Evolutionary conservation across 495 filamentous ascomycete genomes (phyloP).

Genomic region (Hypoxylon intermedium): DNA sequence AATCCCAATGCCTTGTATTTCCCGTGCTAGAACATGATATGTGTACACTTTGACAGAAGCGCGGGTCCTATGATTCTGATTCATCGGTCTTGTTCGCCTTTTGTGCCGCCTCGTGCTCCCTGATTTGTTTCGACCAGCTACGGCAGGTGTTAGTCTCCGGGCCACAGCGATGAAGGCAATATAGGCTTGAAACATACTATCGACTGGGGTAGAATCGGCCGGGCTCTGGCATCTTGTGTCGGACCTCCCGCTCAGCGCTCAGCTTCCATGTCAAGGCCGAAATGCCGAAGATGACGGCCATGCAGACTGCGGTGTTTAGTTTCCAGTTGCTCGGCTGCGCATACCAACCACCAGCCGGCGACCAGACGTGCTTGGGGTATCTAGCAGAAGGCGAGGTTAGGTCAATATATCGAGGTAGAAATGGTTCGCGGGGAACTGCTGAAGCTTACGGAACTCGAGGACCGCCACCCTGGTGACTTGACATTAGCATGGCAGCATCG

Average conservation of each 20-base stretch:
- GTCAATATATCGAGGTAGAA: constrained; percentile 17
- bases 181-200: constrained; percentile 68
- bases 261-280: constrained; percentile 75
- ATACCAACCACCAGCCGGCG: constrained; percentile 97
- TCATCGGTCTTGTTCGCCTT: constrained; percentile 56
- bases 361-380: constrained; percentile 99
- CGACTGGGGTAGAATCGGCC: constrained; percentile 92
- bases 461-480: constrained; percentile 68
- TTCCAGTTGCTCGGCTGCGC: constrained; percentile 93
- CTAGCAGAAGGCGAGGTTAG: constrained; percentile 57
- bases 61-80: constrained; percentile 32
- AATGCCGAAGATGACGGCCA: constrained; percentile 74
- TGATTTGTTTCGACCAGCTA: constrained; percentile 93
- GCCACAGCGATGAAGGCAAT: background rate
- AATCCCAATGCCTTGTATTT: constrained; percentile 27
- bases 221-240: constrained; percentile 84
- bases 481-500: constrained; percentile 51
- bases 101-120: constrained; percentile 79
- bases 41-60: constrained; percentile 40
- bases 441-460: constrained; percentile 83
- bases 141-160: constrained; percentile 5
- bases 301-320: constrained; percentile 86
- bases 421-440: constrained; percentile 5
- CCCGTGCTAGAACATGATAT: constrained; percentile 31
- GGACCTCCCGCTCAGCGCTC: constrained; percentile 82